Evolutionary conservation across 2,329 filamentous ascomycete genomes (phyloP).

Genomic region (Penicillium fuscoglaucum): DNA sequence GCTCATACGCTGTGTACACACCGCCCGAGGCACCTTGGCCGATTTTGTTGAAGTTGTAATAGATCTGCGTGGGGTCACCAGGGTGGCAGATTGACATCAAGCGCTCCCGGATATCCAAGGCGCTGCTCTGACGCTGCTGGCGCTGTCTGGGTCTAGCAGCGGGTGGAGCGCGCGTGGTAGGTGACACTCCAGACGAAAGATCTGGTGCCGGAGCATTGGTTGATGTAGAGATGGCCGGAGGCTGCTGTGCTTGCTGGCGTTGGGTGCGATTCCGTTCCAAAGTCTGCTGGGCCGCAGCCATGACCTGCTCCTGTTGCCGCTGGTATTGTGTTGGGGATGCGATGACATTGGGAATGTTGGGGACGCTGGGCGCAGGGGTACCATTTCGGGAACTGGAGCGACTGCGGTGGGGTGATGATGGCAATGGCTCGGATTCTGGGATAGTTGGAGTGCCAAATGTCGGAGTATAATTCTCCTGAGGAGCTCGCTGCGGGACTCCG

Average conservation of each 20-base stretch:
- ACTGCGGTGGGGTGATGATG: constrained; percentile 67
- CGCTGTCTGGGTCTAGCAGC: constrained; percentile 72
- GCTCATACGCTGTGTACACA: constrained; percentile 88
- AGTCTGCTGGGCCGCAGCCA: constrained; percentile 75
- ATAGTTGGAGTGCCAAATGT: constrained; percentile 53
- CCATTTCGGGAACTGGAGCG: constrained; percentile 68
- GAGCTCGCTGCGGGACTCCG: constrained; percentile 51
- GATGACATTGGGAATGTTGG: constrained; percentile 35
- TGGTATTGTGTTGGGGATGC: constrained; percentile 49
- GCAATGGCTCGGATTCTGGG: constrained; percentile 57
- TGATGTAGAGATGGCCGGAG: constrained; percentile 34
- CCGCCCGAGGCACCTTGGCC: constrained; percentile 96
- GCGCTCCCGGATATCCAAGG: constrained; percentile 76
- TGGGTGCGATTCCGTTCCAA: constrained; percentile 74
- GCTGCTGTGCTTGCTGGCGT: constrained; percentile 55
- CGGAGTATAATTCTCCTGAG: constrained; percentile 53
- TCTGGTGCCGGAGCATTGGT: constrained; percentile 37
- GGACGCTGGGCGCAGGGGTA: constrained; percentile 49
- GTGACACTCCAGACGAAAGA: constrained; percentile 41
- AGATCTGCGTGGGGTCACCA: constrained; percentile 84
- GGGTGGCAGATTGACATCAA: constrained; percentile 88
- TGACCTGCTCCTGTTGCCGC: constrained; percentile 81
- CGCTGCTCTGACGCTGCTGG: constrained; percentile 73
- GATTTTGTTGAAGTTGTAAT: constrained; percentile 87
- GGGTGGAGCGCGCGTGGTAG: constrained; percentile 49